Evolutionary conservation across 805 yeast species (phyloP).

Genomic region (Ogataea siamensis): DNA sequence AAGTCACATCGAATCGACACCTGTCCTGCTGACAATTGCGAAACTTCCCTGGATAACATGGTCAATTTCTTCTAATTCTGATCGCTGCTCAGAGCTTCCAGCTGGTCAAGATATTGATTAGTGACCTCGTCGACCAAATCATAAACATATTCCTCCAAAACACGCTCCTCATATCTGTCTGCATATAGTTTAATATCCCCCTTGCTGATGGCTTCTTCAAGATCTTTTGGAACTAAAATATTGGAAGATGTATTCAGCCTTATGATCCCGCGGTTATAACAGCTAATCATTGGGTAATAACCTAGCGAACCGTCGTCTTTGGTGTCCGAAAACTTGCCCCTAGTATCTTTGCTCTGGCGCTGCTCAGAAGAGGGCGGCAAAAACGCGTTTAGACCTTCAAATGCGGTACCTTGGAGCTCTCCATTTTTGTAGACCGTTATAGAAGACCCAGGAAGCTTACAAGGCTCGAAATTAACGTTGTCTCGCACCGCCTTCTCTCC

Average conservation of each 20-base stretch:
- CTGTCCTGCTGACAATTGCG: constrained; percentile 37
- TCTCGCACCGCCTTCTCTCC: constrained; percentile 67
- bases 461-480: constrained; percentile 43
- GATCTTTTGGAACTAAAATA: constrained; percentile 45
- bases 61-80: constrained; percentile 14
- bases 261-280: constrained; percentile 76
- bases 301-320: constrained; percentile 85
- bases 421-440: constrained; percentile 81
- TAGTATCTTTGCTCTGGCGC: constrained; percentile 31
- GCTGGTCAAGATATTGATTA: constrained; percentile 48
- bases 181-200: constrained; percentile 48
- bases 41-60: constrained; percentile 16
- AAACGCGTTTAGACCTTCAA: constrained; percentile 68
- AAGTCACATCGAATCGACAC: constrained; percentile 30
- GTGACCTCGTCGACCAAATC: constrained; percentile 86
- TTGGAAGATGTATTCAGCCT: constrained; percentile 67
- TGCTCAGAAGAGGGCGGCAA: constrained; percentile 73
- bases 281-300: constrained; percentile 87
- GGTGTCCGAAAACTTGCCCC: constrained; percentile 25
- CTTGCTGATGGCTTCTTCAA: constrained; percentile 25
- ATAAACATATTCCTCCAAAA: constrained; percentile 79
- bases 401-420: constrained; percentile 56
- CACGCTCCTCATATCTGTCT: constrained; percentile 61
- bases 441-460: constrained; percentile 53
- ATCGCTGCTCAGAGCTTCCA: constrained; percentile 21